Evolutionary conservation across 305 asterid genomes (phyloP).

Genomic region (Solanum hybrid): DNA sequence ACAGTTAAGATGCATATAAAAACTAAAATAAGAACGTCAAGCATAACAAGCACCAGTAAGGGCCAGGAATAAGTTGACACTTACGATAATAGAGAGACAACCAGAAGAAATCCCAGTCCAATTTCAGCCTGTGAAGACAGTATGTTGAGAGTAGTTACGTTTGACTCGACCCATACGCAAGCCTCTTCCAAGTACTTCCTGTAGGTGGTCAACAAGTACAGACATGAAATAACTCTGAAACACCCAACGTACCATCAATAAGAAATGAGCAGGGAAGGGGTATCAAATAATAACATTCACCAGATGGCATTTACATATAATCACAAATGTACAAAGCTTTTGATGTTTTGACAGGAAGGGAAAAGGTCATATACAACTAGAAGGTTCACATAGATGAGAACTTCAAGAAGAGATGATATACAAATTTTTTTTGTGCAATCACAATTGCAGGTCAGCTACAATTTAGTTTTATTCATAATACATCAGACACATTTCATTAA

Average conservation of each 20-base stretch:
- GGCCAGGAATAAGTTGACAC: not conserved
- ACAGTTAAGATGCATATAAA: not conserved
- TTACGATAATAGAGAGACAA: constrained; percentile 15
- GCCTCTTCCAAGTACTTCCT: constrained; percentile 91
- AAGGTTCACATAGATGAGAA: not conserved
- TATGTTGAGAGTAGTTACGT: constrained; percentile 33
- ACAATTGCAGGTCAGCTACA: not conserved
- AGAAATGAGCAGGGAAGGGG: not conserved
- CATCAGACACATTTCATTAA: not conserved
- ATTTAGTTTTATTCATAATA: not conserved
- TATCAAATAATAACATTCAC: not conserved
- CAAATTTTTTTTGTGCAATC: not conserved
- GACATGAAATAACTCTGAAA: not conserved
- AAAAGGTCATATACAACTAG: not conserved
- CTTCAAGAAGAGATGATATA: not conserved
- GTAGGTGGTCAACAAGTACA: constrained; percentile 17
- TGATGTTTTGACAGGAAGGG: not conserved
- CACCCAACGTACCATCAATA: not conserved
- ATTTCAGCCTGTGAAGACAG: constrained; percentile 21
- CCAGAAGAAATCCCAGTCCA: constrained; percentile 13
- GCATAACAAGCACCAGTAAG: not conserved
- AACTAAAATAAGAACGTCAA: not conserved
- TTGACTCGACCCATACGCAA: constrained; percentile 97
- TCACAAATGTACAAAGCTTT: not conserved
- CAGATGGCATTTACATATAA: not conserved